These are phyloP conservation scores for Chlorella sp. DNA, from an alignment of 139 green algal species.

Conservation along the genomic window DNA sequence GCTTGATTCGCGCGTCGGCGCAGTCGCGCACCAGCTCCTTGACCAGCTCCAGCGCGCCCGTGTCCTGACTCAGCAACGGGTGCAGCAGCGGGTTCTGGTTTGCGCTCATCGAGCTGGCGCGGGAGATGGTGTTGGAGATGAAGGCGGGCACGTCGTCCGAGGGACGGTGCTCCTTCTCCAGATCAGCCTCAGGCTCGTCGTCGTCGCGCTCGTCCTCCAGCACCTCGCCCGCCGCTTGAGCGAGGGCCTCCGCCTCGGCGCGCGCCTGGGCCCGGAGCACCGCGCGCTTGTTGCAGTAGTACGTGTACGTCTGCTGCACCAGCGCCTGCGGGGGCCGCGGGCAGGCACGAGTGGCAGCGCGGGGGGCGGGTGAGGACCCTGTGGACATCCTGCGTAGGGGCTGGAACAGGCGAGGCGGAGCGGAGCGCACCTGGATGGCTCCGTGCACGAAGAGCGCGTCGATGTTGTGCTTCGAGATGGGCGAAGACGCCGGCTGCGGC, in stretches of 20 bases:
- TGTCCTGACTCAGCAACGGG: conserved; percentile 9
- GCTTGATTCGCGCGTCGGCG: conserved; percentile 1
- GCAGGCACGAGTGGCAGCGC: too few relatives aligned
- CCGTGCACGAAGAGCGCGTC: conserved; percentile 14
- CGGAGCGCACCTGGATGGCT: background rate
- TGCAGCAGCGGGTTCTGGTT: conserved; percentile 2
- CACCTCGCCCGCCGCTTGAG: background rate
- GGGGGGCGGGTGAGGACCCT: too few relatives aligned
- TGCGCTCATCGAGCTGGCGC: background rate
- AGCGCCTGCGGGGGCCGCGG: background rate
- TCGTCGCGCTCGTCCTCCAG: background rate
- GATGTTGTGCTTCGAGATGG: conserved; percentile 7
- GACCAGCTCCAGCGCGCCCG: conserved; percentile 8
- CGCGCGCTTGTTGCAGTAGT: background rate
- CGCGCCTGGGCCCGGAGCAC: background rate
- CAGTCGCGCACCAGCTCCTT: conserved; percentile 11
- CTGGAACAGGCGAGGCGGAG: too few relatives aligned
- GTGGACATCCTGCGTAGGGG: too few relatives aligned
- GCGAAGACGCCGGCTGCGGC: background rate
- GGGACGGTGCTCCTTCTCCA: background rate
- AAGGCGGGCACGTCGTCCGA: background rate
- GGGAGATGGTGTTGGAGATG: background rate
- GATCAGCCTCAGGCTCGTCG: background rate
- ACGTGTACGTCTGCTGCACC: background rate
- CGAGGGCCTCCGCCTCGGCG: background rate